phyloP scores from a whole-genome alignment of 2,329 filamentous ascomycete species.

The Scedosporium minutisporum region DNA sequence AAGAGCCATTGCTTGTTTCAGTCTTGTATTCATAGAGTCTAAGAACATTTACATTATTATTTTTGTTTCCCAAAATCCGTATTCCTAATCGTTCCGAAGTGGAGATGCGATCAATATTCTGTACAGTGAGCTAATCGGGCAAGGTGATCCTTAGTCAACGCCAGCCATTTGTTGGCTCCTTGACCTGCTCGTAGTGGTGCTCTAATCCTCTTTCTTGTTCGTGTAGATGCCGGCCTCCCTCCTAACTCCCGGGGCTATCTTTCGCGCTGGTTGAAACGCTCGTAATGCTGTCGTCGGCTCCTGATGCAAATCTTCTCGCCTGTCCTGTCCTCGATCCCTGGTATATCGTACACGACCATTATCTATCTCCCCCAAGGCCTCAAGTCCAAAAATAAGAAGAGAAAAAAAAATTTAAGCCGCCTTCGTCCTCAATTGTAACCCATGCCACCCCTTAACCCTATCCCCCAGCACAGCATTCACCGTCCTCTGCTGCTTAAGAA shows the following conservation, averaged over 20 bases:
- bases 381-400: neutral
- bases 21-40: slow-evolving; percentile 5
- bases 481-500: slow-evolving; percentile 75
- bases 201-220: too few species aligned
- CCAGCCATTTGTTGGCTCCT: too few species aligned
- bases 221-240: too few species aligned
- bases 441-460: slow-evolving; percentile 73
- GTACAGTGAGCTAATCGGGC: neutral
- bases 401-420: slow-evolving; percentile 24
- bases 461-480: slow-evolving; percentile 68
- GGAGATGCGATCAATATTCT: neutral
- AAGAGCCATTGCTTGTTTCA: slow-evolving; percentile 4
- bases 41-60: neutral
- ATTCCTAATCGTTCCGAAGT: neutral
- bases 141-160: too few species aligned
- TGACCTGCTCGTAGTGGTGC: too few species aligned
- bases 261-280: too few species aligned
- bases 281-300: too few species aligned
- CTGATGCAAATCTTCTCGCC: too few species aligned
- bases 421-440: slow-evolving; percentile 68
- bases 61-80: neutral
- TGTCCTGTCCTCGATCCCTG: too few species aligned
- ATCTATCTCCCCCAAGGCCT: neutral
- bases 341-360: neutral
- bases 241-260: too few species aligned